These are phyloP conservation scores for Scortechinia acanthostroma DNA, from an alignment of 2,329 filamentous ascomycete genomes.

Conservation along the genomic window DNA sequence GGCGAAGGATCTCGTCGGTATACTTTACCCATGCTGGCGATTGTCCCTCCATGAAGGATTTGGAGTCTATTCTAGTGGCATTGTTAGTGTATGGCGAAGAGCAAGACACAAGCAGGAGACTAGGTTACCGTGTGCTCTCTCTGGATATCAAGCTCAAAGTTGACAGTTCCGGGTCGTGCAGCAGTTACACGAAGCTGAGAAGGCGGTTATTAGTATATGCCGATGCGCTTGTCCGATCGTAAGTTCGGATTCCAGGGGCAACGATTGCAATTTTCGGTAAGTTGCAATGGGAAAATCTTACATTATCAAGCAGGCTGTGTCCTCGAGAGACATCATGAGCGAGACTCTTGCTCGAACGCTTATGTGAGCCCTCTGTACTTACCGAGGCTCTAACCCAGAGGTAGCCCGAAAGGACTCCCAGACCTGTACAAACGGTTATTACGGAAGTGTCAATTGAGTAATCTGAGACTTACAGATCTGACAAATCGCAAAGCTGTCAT, in stretches of 20 bases:
- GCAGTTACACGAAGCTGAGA: conserved; percentile 49
- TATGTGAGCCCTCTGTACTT: conserved; percentile 3
- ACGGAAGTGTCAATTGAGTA: background rate
- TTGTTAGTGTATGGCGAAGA: background rate
- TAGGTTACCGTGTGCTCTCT: conserved; percentile 53
- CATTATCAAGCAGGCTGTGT: background rate
- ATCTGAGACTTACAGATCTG: conserved; percentile 36
- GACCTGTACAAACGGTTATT: conserved; percentile 30
- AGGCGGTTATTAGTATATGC: background rate
- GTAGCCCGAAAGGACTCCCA: conserved; percentile 60
- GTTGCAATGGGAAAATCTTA: background rate
- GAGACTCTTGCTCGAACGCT: no score
- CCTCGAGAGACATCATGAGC: no score
- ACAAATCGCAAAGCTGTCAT: conserved; percentile 54
- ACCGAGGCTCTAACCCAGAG: conserved; percentile 65
- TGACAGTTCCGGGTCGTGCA: conserved; percentile 51
- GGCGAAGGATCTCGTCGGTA: conserved; percentile 1
- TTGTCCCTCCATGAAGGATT: conserved; percentile 62
- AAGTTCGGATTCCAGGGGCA: background rate
- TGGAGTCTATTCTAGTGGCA: conserved; percentile 50
- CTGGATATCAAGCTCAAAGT: conserved; percentile 57
- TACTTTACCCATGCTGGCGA: conserved; percentile 46
- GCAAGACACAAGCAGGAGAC: background rate
- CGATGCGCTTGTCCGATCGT: background rate
- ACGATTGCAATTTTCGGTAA: background rate